Evolutionary conservation across 1,284 basidiomycete genomes (phyloP).

Genomic region (Filobasidium uniguttulatum): DNA sequence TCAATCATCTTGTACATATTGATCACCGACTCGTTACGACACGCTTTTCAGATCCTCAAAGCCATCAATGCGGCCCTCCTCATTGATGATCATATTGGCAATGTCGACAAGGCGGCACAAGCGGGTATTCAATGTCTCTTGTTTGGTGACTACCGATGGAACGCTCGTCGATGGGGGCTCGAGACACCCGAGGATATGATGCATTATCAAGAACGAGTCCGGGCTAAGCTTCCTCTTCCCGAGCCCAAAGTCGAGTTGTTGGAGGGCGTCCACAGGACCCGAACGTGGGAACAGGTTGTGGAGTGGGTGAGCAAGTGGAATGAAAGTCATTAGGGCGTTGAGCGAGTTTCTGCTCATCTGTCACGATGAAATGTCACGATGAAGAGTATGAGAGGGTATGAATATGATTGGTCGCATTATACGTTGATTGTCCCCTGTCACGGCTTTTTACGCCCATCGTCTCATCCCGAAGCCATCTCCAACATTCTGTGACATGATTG

Average conservation of each 20-base stretch:
- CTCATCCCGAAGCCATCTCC: slow-evolving; percentile 16
- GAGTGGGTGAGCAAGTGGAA: slow-evolving; percentile 26
- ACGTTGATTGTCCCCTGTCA: not conserved
- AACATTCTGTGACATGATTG: slow-evolving; percentile 5
- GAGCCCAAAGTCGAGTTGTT: slow-evolving; percentile 14
- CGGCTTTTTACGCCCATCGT: no score
- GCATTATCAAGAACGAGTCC: slow-evolving; percentile 21
- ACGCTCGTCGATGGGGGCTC: slow-evolving; percentile 18
- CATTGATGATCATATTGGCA: slow-evolving; percentile 24
- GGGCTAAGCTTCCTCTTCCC: slow-evolving; percentile 14
- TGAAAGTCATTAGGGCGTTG: no score
- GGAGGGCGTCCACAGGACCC: slow-evolving; percentile 15
- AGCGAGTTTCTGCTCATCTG: no score
- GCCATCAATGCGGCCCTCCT: slow-evolving; percentile 24
- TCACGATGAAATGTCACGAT: not conserved
- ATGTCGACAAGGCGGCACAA: slow-evolving; percentile 20
- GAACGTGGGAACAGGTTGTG: slow-evolving; percentile 23
- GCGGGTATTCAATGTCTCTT: slow-evolving; percentile 22
- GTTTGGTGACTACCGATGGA: slow-evolving; percentile 22
- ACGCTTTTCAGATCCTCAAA: slow-evolving; percentile 18
- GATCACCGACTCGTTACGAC: no score
- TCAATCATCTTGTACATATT: no score
- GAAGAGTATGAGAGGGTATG: not conserved
- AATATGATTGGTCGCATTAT: not conserved
- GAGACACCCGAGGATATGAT: slow-evolving; percentile 20